These are phyloP conservation scores for Xylariaceae sp. DNA, from an alignment of 2,329 filamentous ascomycete species.

Conservation along the genomic window DNA sequence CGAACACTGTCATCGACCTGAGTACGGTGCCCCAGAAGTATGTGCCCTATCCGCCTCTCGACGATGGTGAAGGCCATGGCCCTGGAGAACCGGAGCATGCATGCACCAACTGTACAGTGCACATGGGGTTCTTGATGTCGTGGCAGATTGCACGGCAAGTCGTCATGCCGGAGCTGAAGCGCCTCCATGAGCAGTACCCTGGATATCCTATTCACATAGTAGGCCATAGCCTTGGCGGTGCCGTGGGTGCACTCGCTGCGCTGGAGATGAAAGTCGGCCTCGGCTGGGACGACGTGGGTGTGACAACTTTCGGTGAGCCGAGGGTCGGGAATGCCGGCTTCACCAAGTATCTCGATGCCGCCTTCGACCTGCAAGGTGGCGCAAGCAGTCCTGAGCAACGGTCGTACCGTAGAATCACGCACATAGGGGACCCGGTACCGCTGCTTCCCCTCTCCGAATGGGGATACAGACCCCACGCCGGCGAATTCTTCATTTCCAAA, in stretches of 20 bases:
- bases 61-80: constrained; percentile 34
- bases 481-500: constrained; percentile 82
- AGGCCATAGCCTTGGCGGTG: constrained; percentile 88
- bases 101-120: constrained; percentile 86
- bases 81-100: constrained; percentile 40
- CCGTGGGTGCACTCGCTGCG: constrained; percentile 80
- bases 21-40: constrained; percentile 88
- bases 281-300: constrained; percentile 66
- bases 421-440: constrained; percentile 81
- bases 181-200: constrained; percentile 56
- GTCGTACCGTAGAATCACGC: constrained; percentile 73
- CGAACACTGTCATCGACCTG: constrained; percentile 86
- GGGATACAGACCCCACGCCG: constrained; percentile 79
- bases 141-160: constrained; percentile 70
- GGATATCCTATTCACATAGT: constrained; percentile 71
- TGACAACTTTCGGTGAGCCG: constrained; percentile 94
- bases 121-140: constrained; percentile 80
- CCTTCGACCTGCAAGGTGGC: constrained; percentile 41
- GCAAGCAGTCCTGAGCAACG: constrained; percentile 30
- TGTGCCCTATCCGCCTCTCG: constrained; percentile 69
- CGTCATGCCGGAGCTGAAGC: constrained; percentile 62
- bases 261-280: constrained; percentile 68
- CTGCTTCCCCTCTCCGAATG: constrained; percentile 80
- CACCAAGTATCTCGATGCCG: constrained; percentile 48
- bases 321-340: constrained; percentile 55